Percentiles rank a stretch among this genome's conserved stretches.
Evolutionary conservation across 1,284 basidiomycete genomes (phyloP).

Genomic region (Ceratobasidium sp.): DNA sequence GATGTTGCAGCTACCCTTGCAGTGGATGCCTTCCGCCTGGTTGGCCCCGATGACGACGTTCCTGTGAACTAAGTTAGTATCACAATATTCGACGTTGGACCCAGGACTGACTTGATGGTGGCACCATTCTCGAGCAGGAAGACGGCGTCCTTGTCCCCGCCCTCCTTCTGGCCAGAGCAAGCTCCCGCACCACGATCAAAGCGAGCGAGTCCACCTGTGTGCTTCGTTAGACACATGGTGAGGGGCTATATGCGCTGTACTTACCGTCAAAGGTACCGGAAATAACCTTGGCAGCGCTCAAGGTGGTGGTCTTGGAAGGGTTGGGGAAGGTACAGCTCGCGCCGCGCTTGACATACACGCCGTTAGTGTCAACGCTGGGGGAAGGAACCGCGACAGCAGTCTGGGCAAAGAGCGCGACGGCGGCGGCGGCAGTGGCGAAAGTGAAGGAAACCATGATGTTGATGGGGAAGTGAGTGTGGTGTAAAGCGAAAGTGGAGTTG

Average conservation of each 20-base stretch:
- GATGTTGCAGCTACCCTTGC: too few species aligned
- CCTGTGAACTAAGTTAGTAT: conserved; percentile 32
- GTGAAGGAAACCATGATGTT: conserved; percentile 26
- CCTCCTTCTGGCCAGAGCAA: conserved; percentile 36
- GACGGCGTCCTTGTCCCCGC: conserved; percentile 37
- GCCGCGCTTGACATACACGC: too few species aligned
- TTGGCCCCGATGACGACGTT: conserved; percentile 53
- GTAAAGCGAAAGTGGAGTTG: conserved; percentile 16
- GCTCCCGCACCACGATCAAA: conserved; percentile 34
- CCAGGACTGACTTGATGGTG: conserved; percentile 46
- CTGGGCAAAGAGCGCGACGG: conserved; percentile 14
- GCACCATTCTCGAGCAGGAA: too few species aligned
- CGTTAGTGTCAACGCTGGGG: too few species aligned
- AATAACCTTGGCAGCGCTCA: too few species aligned
- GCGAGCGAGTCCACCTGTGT: too few species aligned
- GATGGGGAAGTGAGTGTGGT: background rate
- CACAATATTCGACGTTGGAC: conserved; percentile 45
- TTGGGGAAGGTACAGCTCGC: too few species aligned
- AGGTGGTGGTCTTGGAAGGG: too few species aligned
- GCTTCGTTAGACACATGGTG: background rate
- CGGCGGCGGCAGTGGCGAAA: conserved; percentile 23
- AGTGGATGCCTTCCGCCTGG: conserved; percentile 54
- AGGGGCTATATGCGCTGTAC: background rate
- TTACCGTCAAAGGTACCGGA: conserved; percentile 43
- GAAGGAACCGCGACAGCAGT: too few species aligned